Evolutionary conservation across 371 early-diverging fungal species (phyloP).

Genomic region (Mucor irregularis): DNA sequence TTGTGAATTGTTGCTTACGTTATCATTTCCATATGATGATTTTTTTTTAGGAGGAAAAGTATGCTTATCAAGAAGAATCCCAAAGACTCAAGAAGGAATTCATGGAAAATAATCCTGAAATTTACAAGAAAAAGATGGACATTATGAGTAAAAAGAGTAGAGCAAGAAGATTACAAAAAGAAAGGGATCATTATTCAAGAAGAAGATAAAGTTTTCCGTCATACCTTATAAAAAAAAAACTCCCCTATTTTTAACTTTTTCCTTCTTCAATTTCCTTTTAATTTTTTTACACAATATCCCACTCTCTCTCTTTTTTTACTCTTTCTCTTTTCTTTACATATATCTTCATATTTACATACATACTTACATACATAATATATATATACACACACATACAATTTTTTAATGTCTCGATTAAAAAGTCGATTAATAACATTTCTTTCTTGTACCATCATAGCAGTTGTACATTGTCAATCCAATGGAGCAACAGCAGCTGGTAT

Average conservation of each 20-base stretch:
- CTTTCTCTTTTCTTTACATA: background rate
- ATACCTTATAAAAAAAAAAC: too few relatives aligned
- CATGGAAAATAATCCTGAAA: background rate
- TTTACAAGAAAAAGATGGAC: background rate
- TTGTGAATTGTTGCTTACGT: background rate
- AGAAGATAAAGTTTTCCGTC: too few relatives aligned
- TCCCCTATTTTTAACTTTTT: background rate
- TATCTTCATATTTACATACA: conserved; percentile 2
- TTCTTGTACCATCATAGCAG: background rate
- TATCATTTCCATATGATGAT: too few relatives aligned
- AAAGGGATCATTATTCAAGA: too few relatives aligned
- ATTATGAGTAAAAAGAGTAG: background rate
- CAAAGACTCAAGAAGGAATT: conserved; percentile 28
- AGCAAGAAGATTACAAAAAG: too few relatives aligned
- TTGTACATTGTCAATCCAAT: too few relatives aligned
- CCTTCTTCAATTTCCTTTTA: background rate
- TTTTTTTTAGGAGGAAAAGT: background rate
- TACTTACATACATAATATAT: too few relatives aligned
- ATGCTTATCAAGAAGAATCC: background rate
- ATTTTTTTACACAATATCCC: too few relatives aligned
- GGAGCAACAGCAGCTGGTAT: conserved; percentile 5
- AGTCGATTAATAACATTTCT: background rate
- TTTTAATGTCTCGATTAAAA: conserved; percentile 1
- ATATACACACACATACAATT: too few relatives aligned
- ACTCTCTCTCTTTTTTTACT: conserved; percentile 11